A percentile compares a stretch with the other conserved stretches of the same genome.
Evolutionary conservation across 2,329 filamentous ascomycete genomes (phyloP).

Genomic region (Fusarium beomiforme): DNA sequence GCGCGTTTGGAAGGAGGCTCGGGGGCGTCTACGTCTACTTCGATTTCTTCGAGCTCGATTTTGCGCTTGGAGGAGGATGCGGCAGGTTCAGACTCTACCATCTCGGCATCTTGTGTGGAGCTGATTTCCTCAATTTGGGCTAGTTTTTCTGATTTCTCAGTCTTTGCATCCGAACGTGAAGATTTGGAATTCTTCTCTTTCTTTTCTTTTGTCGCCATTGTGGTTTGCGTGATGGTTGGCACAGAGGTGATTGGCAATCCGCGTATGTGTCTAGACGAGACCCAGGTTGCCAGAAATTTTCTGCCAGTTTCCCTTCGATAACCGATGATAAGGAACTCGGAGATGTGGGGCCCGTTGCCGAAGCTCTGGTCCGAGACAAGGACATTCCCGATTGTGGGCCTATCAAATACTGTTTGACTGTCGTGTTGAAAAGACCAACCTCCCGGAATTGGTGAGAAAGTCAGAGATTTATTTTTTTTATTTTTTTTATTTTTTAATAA

Average conservation of each 20-base stretch:
- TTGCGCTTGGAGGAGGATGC: conserved; percentile 70
- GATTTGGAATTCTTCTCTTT: conserved; percentile 36
- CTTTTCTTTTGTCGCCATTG: conserved; percentile 45
- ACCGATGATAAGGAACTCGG: conserved; percentile 43
- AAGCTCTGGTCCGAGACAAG: conserved; percentile 2
- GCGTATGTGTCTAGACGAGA: background rate
- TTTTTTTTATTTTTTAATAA: no score
- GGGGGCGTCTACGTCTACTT: conserved; percentile 88
- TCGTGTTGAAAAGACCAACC: conserved; percentile 5
- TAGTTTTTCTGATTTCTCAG: conserved; percentile 16
- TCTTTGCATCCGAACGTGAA: conserved; percentile 26
- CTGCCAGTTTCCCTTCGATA: conserved; percentile 30
- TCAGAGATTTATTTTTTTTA: no score
- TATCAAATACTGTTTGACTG: conserved; percentile 4
- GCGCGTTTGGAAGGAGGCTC: conserved; percentile 96
- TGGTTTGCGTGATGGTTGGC: conserved; percentile 11
- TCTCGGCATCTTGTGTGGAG: conserved; percentile 23
- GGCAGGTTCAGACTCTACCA: conserved; percentile 22
- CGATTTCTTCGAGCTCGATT: conserved; percentile 75
- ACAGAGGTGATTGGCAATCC: background rate
- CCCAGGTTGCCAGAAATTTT: conserved; percentile 26
- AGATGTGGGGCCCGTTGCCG: conserved; percentile 23
- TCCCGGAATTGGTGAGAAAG: conserved; percentile 15
- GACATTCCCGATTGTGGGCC: conserved; percentile 19
- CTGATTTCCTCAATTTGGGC: conserved; percentile 23